Base-by-base conservation (phyloP, 805 yeast species). In the Kregervanrija delftensis region DNA sequence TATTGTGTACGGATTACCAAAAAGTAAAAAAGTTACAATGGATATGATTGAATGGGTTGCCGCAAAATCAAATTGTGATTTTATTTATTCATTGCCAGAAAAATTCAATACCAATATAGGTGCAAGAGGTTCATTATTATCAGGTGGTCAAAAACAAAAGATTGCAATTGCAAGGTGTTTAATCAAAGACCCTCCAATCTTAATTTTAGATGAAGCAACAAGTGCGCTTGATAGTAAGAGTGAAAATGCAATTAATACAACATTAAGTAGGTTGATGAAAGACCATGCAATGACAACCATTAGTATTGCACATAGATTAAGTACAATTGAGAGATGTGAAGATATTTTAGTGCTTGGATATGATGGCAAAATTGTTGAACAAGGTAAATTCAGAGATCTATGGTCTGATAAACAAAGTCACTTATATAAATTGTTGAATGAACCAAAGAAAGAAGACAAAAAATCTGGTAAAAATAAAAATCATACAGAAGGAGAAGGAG, bases 181-280 rank as follows among this genome's bases (percentile, higher is more conserved):
- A 48, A 76, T 83, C 45, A 79, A 84, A 48, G 71, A 76, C 46
- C 90, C 90, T 8, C 68, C 74, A 39, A 69, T 83, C 15, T 64
- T 83, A 51, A 71, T 83, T 4, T 65, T 83, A 44, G 90, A 83
- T 54, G 90, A 83, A 61, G 96, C 97, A 8, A 91, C 98, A 0
- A 86, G 96, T 35, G 98, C 97, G 0, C 69, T 91, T 35, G 98
- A 91, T 57, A 77, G 93, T 30, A 87, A 85, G 45, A 82, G 90
- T 56, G 98, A 91, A 59, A 81, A 83, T 52, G 76, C 86, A 6
- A 95, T 91, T 35, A 89, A 90, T 62, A 74, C 74, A 42, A 87
- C 95, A 8, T 66, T 90, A 47, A 64, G 72, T 15, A 65, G 72
- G 39, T 69, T 91, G 47, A 72, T 76, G 61, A 57, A 65, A 28